Percentiles rank a stretch among this genome's conserved stretches.
Conservation (phyloP, 192 early-diverging fungal species). For the Entomortierella parvispora region DNA sequence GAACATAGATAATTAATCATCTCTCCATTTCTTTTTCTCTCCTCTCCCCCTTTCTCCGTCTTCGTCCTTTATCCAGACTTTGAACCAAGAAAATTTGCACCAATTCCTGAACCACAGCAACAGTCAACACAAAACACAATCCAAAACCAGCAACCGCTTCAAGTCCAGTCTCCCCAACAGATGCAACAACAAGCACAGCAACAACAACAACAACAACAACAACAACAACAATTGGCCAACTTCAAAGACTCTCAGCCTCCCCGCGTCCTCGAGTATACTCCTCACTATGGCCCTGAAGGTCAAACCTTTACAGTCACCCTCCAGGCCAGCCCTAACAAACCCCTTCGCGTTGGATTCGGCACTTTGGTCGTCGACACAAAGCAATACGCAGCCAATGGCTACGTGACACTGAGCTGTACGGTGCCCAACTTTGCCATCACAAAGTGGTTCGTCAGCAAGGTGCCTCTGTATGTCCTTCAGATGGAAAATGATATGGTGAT, state of each 20-base stretch:
- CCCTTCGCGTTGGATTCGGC: conserved; percentile 62
- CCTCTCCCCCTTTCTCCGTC: background rate
- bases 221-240: conserved; percentile 21
- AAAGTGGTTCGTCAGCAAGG: conserved; percentile 45
- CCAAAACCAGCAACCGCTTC: background rate
- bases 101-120: conserved; percentile 41
- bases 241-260: conserved; percentile 37
- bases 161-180: conserved; percentile 37
- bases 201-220: conserved; percentile 1
- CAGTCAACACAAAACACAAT: background rate
- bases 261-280: conserved; percentile 54
- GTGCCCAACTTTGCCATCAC: conserved; percentile 56
- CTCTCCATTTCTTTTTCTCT: background rate
- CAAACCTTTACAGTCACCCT: conserved; percentile 51
- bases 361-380: conserved; percentile 60
- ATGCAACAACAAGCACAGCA: no score
- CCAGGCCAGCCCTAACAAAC: conserved; percentile 28
- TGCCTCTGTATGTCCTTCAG: conserved; percentile 57
- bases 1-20: background rate
- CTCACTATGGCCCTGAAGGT: conserved; percentile 48
- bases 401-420: conserved; percentile 53
- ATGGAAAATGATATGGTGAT: conserved; percentile 54
- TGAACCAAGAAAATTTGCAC: conserved; percentile 47
- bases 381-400: conserved; percentile 55
- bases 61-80: no score